These are phyloP conservation scores for Endocarpon pusillum DNA, from an alignment of 495 filamentous ascomycete genomes.

Conservation along the genomic window DNA sequence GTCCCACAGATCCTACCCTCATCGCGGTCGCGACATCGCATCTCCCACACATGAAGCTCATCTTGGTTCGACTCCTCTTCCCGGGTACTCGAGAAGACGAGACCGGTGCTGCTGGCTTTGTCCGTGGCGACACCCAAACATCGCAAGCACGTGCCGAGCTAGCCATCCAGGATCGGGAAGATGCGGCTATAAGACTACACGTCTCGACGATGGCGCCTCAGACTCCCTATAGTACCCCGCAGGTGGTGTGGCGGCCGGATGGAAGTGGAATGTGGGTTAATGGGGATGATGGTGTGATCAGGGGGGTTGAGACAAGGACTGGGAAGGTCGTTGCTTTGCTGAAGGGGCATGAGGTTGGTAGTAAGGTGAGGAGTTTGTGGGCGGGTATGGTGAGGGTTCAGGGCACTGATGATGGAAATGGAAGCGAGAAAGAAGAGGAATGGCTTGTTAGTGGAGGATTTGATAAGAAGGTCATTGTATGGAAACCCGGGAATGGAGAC, in stretches of 20 bases:
- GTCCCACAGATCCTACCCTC: slow-evolving; percentile 34
- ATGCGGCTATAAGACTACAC: slow-evolving; percentile 40
- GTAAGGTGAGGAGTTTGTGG: slow-evolving; percentile 50
- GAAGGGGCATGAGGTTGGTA: slow-evolving; percentile 38
- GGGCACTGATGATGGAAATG: slow-evolving; percentile 13
- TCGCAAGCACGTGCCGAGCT: slow-evolving; percentile 32
- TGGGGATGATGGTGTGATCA: slow-evolving; percentile 48
- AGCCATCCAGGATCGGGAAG: slow-evolving; percentile 36
- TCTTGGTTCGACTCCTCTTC: slow-evolving; percentile 42
- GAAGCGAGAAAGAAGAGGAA: slow-evolving; percentile 23
- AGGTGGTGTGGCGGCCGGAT: slow-evolving; percentile 46
- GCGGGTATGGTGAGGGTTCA: slow-evolving; percentile 30
- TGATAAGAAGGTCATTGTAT: slow-evolving; percentile 45
- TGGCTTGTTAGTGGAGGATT: slow-evolving; percentile 52
- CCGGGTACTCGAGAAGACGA: slow-evolving; percentile 14
- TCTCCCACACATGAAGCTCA: slow-evolving; percentile 47
- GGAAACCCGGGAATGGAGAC: too few relatives aligned
- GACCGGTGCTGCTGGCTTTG: slow-evolving; percentile 1
- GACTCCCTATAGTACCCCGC: slow-evolving; percentile 49
- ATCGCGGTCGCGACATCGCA: slow-evolving; percentile 46
- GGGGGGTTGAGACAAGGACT: slow-evolving; percentile 43
- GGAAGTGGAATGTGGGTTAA: slow-evolving; percentile 53
- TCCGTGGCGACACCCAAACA: too few relatives aligned
- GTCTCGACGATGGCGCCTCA: slow-evolving; percentile 47
- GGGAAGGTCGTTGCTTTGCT: slow-evolving; percentile 38